Evolutionary conservation across 129 eudicot species (phyloP).

Genomic region (Kitagawia praeruptora): DNA sequence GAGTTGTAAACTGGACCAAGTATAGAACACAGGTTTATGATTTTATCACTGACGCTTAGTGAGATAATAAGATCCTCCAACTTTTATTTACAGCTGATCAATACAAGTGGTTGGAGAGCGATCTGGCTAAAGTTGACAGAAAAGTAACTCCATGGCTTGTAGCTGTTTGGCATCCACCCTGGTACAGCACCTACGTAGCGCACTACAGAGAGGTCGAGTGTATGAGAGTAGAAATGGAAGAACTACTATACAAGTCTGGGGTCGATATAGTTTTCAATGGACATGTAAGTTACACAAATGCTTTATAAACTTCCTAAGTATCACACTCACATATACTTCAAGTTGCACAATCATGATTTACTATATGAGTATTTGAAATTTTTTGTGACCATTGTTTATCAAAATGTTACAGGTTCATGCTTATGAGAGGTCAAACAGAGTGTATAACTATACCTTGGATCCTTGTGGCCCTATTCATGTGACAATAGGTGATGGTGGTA

Average conservation of each 20-base stretch:
- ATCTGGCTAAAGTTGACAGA: conserved; percentile 67
- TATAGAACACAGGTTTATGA: not conserved
- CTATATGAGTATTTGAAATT: not conserved
- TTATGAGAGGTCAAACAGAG: conserved; percentile 87
- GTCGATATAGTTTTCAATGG: conserved; percentile 83
- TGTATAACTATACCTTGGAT: conserved; percentile 73
- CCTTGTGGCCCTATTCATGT: conserved; percentile 82
- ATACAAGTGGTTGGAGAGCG: conserved; percentile 83
- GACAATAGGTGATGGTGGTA: conserved; percentile 85
- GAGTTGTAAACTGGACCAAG: not conserved
- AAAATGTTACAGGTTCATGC: conserved; percentile 70
- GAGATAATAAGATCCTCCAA: not conserved
- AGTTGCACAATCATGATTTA: not conserved
- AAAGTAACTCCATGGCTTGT: conserved; percentile 90
- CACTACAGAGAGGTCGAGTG: conserved; percentile 93
- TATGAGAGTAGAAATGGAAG: conserved; percentile 92
- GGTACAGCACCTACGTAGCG: conserved; percentile 77
- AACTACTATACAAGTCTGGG: conserved; percentile 52
- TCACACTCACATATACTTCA: not conserved
- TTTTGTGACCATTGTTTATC: not conserved
- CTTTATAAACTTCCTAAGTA: not conserved
- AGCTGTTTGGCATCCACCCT: conserved; percentile 93
- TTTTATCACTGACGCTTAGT: not conserved
- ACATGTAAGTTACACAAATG: conserved; percentile 50
- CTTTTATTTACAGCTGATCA: conserved; percentile 52